Base-by-base conservation (phyloP, 2,329 filamentous ascomycete genomes). In the Coniella lustricola region DNA sequence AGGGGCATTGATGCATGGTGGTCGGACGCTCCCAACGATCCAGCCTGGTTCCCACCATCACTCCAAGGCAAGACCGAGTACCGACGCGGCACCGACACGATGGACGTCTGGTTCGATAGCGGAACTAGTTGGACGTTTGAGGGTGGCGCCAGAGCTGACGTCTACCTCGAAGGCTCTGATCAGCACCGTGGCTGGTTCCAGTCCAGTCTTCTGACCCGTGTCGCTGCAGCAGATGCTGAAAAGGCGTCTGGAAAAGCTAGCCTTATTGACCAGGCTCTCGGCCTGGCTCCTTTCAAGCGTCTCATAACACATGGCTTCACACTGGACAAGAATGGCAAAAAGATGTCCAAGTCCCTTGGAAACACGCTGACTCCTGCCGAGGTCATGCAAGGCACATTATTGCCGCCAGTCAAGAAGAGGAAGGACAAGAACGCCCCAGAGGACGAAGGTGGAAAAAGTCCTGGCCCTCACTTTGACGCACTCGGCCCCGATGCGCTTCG, bases 21-120 rank as follows among this genome's bases (percentile, higher is more conserved):
- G 82, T 87, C 86, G 0, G 91, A 97, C 62, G 71, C 77, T 13
- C 70, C 75, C 2, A 77, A 90, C 53, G 90, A 97, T 45, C 69
- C 76, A 20, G 79, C 78, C 1, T 98, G 91, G 91, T 74, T 94
- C 29, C 81, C 83, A 2, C 66, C 78, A 5, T 76, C 78, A 9
- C 70, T 95, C 2, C 68, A 69, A 37, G 64, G 65, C 29, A 69
- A 74, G 13, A 72, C 72, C 8, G 62, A 69, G 4, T 93, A 85
- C 61, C 73, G 77, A 41, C 84, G 93, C 54, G 91, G 91, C 13
- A 87, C 75, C 37, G 93, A 98, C 60, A 98, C 93, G 0, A 98
- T 98, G 93, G 93, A 98, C 64, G 93, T 98, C 9, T 98, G 93
- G 93, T 98, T 98, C 58, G 93, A 98, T 64, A 97, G 93, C 56